phyloP scores from a whole-genome alignment of 495 filamentous ascomycete genomes.

The Acidiella bohemica region DNA sequence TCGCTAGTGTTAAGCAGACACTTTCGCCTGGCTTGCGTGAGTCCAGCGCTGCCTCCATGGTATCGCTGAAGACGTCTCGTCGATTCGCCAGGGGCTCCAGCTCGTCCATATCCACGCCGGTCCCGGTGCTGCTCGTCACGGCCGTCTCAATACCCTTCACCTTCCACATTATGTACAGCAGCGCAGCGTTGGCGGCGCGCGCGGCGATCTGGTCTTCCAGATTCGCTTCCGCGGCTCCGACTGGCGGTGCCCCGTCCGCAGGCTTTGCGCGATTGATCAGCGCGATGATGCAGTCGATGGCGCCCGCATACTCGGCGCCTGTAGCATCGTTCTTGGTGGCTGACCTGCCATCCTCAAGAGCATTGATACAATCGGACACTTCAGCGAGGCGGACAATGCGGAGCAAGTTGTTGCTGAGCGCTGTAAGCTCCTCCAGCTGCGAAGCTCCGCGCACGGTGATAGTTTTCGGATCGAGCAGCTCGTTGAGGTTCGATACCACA shows the following conservation, averaged over 20 bases:
- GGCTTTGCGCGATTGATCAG: constrained; percentile 53
- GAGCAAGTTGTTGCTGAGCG: constrained; percentile 64
- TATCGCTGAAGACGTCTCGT: constrained; percentile 42
- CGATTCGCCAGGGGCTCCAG: constrained; percentile 45
- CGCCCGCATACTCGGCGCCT: constrained; percentile 16
- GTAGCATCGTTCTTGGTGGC: constrained; percentile 18
- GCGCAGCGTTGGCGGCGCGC: constrained; percentile 53
- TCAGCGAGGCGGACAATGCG: constrained; percentile 73
- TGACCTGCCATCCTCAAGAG: constrained; percentile 52
- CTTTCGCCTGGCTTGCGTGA: constrained; percentile 53
- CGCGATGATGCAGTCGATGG: constrained; percentile 51
- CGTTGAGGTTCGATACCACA: constrained; percentile 52
- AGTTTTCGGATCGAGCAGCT: constrained; percentile 53
- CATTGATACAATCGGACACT: constrained; percentile 59
- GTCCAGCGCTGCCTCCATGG: constrained; percentile 53
- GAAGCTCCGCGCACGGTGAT: constrained; percentile 50
- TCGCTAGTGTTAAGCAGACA: constrained; percentile 59
- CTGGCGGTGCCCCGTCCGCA: constrained; percentile 42
- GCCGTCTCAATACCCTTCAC: constrained; percentile 34
- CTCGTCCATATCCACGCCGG: constrained; percentile 35
- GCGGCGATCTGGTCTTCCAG: constrained; percentile 63
- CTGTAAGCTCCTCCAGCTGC: constrained; percentile 44
- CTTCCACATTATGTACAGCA: constrained; percentile 96
- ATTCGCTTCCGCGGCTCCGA: constrained; percentile 40
- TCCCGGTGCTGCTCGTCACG: constrained; percentile 11